Conservation (phyloP, 2,329 filamentous ascomycete genomes). For the Ophiocordyceps polyrhachis-furcata region DNA sequence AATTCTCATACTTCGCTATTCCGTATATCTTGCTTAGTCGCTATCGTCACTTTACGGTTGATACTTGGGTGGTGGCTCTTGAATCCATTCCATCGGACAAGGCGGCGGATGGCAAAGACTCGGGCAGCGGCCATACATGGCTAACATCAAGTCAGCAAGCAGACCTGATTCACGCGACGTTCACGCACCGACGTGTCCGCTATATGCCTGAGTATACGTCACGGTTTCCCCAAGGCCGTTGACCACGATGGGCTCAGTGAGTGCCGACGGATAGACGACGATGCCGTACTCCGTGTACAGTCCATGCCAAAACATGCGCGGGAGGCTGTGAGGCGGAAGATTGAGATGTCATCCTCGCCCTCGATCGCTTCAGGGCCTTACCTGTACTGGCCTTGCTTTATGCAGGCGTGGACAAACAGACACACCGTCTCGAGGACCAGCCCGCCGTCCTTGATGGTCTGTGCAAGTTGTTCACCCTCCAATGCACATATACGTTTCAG, state of each 20-base stretch:
- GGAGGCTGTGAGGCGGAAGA: conserved; percentile 10
- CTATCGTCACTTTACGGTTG: background rate
- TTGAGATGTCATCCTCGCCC: background rate
- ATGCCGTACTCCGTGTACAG: conserved; percentile 20
- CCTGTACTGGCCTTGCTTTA: conserved; percentile 19
- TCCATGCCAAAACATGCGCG: conserved; percentile 18
- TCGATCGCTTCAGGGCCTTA: conserved; percentile 4
- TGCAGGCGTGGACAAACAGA: conserved; percentile 19
- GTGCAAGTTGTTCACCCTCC: conserved; percentile 14
- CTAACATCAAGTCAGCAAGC: conserved; percentile 5
- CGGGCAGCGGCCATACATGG: conserved; percentile 16
- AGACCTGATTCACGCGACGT: background rate
- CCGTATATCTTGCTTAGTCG: background rate
- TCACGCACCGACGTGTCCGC: conserved; percentile 16
- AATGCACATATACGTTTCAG: conserved; percentile 14
- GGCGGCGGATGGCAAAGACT: conserved; percentile 11
- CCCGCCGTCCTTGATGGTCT: conserved; percentile 13
- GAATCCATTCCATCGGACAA: conserved; percentile 19
- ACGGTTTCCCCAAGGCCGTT: conserved; percentile 13
- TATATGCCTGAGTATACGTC: conserved; percentile 19
- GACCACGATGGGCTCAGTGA: conserved; percentile 17
- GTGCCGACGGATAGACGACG: conserved; percentile 20
- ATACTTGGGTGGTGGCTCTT: conserved; percentile 18
- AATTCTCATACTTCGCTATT: background rate
- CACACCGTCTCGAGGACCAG: conserved; percentile 20